Base-by-base conservation (phyloP, 1,284 basidiomycete species). In the Ceratorhiza oryzae-sativae region DNA sequence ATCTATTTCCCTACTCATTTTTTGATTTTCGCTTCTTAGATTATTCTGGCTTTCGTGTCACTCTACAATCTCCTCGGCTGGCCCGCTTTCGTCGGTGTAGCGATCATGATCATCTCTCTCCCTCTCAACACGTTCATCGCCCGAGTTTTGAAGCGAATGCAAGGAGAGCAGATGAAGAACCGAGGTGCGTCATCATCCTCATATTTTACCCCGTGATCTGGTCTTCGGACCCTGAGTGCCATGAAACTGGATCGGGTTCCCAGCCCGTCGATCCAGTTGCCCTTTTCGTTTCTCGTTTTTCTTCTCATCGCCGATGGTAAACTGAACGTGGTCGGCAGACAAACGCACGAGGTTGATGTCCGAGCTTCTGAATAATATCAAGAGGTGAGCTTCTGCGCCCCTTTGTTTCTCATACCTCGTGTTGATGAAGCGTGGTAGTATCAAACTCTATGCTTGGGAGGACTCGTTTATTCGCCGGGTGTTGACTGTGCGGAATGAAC, bases 41-140 rank as follows among this genome's bases (percentile, higher is more conserved):
- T 98, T 75, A 86, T 83, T 5, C 84, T 98, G 13, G 95, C 96
- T 0, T 98, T 98, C 79, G 80, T 97, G 39, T 95, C 93, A 5
- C 84, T 98, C 2, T 95, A 95, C 79, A 85, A 88, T 74, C 87
- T 98, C 25, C 86, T 98, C 20, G 96, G 95, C 2, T 97, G 94
- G 94, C 86, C 93, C 15, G 90, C 93, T 0, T 95, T 98, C 77
- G 91, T 94, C 61, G 96, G 96, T 12, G 93, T 98, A 2, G 94
- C 84, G 0, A 90, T 98, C 78, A 97, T 98, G 94, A 79, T 95
- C 53, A 79, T 94, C 67, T 90, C 90, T 0, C 83, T 92, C 63
- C 95, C 95, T 1, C 77, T 95, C 74, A 95, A 94, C 76, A 93
- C 93, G 0, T 77, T 86, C 55, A 89, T 95, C 72, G 92, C 94